Base-by-base conservation (phyloP, 2,329 filamentous ascomycete species). In the Hirsutella rhossiliensis region DNA sequence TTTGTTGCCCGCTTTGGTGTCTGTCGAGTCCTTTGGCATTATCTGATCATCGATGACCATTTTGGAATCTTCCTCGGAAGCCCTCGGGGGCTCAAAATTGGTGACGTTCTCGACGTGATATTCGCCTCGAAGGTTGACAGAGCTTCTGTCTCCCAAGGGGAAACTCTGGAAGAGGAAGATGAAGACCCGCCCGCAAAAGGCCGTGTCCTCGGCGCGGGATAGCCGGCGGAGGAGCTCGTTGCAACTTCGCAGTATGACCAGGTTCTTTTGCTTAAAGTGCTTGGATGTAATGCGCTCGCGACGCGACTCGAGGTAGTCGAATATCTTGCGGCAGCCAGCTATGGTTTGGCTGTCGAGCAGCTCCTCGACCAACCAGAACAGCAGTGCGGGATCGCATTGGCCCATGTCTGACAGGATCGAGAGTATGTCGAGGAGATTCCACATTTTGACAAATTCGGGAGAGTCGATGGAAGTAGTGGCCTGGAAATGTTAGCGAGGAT, bases 91-190 rank as follows among this genome's bases (percentile, higher is more conserved):
- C 30, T 80, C 73, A 56, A 95, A 98, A 0, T 77, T 80, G 1
- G 94, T 98, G 44, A 89, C 78, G 68, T 98, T 99, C 56, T 97
- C 92, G 23, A 85, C 79, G 57, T 99, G 92, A 53, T 92, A 99
- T 65, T 97, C 90, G 53, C 92, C 92, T 42, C 92, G 79, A 34
- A 97, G 72, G 57, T 99, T 99, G 41, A 98, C 92, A 0, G 92
- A 96, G 60, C 92, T 97, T 60, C 90, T 92, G 63, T 98, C 94
- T 29, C 90, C 90, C 0, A 98, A 72, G 1, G 92, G 92, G 56
- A 98, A 97, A 61, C 88, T 94, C 62, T 98, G 92, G 63, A 97
- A 98, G 59, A 98, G 78, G 63, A 96, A 99, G 50, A 98, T 96
- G 63, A 97, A 97, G 23, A 99, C 92, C 34, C 92, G 78, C 15